Base-by-base conservation (phyloP, 805 yeast genomes). In the Ogataea dorogensis region DNA sequence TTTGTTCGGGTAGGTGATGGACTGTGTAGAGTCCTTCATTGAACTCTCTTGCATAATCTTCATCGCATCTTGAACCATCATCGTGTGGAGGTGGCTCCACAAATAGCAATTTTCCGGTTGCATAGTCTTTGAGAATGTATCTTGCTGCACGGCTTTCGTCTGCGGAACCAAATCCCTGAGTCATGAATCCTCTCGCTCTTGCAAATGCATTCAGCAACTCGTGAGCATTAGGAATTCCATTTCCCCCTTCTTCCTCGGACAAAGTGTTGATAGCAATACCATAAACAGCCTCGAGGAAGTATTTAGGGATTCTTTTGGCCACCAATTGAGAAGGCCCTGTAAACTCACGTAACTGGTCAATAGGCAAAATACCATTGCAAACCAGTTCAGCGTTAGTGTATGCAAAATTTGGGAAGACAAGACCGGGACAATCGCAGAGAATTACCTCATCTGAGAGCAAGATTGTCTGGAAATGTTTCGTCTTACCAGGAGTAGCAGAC, bases 371-470 rank as follows among this genome's bases (percentile, higher is more conserved):
- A 73, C 99, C 99, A 56, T 88, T 86, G 67, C 97, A 88, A 1
- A 93, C 98, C 54, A 93, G 73, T 53, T 93, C 99, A 51, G 95
- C 98, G 55, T 88, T 89, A 16, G 96, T 86, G 58, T 85, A 86
- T 5, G 98, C 98, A 59, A 93, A 93, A 55, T 91, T 93, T 16
- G 99, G 98, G 70, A 93, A 93, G 12, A 93, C 99, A 44, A 93
- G 71, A 74, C 99, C 99, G 2, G 99, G 99, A 70, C 99, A 93
- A 71, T 93, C 99, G 65, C 98, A 93, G 35, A 93, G 70, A 49
- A 88, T 72, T 2, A 93, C 93, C 23, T 82, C 73, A 34, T 83
- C 85, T 1, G 96, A 78, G 28, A 93, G 71, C 56, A 78, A 76
- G 44, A 93, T 89, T 1, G 99, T 93, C 68, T 93, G 99, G 73